Base-by-base conservation (phyloP, 179 eudicot species). In the Beta corolliflora region DNA sequence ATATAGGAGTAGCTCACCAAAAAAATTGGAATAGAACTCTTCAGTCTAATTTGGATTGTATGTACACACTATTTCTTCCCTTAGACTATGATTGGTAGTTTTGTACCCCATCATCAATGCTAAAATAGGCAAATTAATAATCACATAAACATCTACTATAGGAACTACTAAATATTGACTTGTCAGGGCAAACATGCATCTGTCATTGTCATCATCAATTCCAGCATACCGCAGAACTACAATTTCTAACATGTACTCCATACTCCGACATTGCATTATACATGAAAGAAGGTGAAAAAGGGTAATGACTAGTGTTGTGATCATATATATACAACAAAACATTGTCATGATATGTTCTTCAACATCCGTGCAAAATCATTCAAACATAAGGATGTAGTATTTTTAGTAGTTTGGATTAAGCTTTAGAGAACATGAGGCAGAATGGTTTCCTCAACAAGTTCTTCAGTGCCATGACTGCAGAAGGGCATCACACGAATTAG, bases 381-480 rank as follows among this genome's bases (percentile, higher is more conserved):
- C 58, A 73, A 52, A 31, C 56, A 76, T 31, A 50, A 55, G 4
- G 72, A 56, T 61, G 81, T 45, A 71, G 11, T 79, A 80, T 64
- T 46, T 67, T 31, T 67, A 55, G 50, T 65, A 44, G 12, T 55
- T 75, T 54, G 31, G 56, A 75, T 70, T 58, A 58, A 70, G 76
- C 75, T 84, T 82, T 75, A 83, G 76, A 82, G 83, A n/a, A 79
- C 69, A 48, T 58, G 87, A 63, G 88, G 11, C 58, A 88, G 29
- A 65, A 88, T 76, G 73, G 79, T 81, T 76, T 65, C 73, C 61
- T 77, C 79, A 15, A 54, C 75, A 7, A 65, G 56, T 45, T 90
- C 93, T 84, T 95, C 98, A 14, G 86, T 83, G 72, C 97, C 97
- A 85, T 95, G 88, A 83, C 98, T 92, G 94, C 91, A 87, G 31